Evolutionary conservation across 495 filamentous ascomycete species (phyloP), one percentile per base, ranked within the genome.

Genomic region (Alectoria sarmentosa): DNA sequence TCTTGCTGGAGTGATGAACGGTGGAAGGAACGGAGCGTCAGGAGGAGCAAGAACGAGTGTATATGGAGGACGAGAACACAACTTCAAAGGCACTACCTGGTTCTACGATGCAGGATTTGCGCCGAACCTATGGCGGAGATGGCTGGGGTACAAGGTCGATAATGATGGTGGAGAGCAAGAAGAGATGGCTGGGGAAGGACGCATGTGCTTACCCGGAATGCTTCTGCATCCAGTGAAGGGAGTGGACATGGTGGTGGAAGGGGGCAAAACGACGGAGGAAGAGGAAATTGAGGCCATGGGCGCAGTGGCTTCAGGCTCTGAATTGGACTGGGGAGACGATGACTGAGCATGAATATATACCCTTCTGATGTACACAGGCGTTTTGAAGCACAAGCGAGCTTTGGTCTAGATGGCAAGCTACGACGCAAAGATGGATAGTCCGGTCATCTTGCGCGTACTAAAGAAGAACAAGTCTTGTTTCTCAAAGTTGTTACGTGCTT

Each of bases 201-300:
- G 93, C 65, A 95, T 98, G 91, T 98, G 94, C 80, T 76, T 97
- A 42, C 91, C 91, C 37, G 88, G 88, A 19, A 90, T 96, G 89
- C 79, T 98, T 60, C 73, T 98, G 70, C 94, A 98, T 83, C 94
- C 94, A 0, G 84, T 98, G 49, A 98, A 98, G 80, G 84, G 85
- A 57, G 85, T 95, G 15, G 85, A 89, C 60, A 74, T 96, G 74
- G 83, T 91, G 8, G 85, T 90, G 48, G 90, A 91, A 69, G 74
- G 75, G 21, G 59, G 65, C 36, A 64, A 64, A 54, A 69, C 64
- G 44, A 74, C 75, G 49, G 75, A 80, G 59, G 74, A 69, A 23
- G 56, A 64, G 56, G 62, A 63, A 26, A 65, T 64, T 30, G 74
- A 74, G 60, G 74, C 74, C 58, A 73, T 78, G 56, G 72, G 65